A percentile compares a stretch with the other conserved stretches of the same genome.
phyloP scores from a whole-genome alignment of 75 land plant genomes.

The Isoetes taiwanensis region DNA sequence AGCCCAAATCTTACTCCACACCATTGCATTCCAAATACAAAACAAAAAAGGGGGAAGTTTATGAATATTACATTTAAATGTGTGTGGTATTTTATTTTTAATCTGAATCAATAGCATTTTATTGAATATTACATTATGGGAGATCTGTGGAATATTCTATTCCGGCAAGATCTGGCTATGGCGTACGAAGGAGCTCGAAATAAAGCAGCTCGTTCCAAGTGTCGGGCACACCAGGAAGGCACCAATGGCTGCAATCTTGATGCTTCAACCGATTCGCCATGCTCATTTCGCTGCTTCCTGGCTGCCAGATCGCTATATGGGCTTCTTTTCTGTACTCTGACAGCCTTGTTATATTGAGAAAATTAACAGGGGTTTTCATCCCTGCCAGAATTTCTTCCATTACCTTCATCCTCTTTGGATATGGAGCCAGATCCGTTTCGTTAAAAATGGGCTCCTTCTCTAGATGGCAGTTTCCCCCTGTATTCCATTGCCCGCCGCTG shows the following conservation, averaged over 20 bases:
- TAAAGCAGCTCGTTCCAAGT: slow-evolving; percentile 39
- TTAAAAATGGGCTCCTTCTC: slow-evolving; percentile 11
- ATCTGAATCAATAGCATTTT: too few relatives aligned
- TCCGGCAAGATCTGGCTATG: too few relatives aligned
- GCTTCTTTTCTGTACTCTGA: slow-evolving; percentile 17
- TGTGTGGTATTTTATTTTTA: too few relatives aligned
- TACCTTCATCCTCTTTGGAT: not conserved
- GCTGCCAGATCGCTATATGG: not conserved
- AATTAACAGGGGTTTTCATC: not conserved
- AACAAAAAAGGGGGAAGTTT: too few relatives aligned
- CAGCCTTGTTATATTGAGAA: slow-evolving; percentile 14
- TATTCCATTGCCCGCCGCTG: slow-evolving; percentile 9
- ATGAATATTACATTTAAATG: too few relatives aligned
- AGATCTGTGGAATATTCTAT: too few relatives aligned
- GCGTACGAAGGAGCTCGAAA: not conserved
- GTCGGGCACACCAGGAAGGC: slow-evolving; percentile 43
- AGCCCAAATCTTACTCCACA: too few relatives aligned
- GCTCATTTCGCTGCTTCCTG: not conserved
- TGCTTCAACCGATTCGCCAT: not conserved
- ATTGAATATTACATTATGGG: too few relatives aligned
- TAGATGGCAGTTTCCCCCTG: slow-evolving; percentile 10
- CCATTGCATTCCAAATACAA: too few relatives aligned
- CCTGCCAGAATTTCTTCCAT: not conserved
- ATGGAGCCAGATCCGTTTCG: not conserved
- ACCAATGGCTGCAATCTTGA: slow-evolving; percentile 43